Evolutionary conservation across 2,329 filamentous ascomycete genomes (phyloP).

Genomic region (Botrytis porri): DNA sequence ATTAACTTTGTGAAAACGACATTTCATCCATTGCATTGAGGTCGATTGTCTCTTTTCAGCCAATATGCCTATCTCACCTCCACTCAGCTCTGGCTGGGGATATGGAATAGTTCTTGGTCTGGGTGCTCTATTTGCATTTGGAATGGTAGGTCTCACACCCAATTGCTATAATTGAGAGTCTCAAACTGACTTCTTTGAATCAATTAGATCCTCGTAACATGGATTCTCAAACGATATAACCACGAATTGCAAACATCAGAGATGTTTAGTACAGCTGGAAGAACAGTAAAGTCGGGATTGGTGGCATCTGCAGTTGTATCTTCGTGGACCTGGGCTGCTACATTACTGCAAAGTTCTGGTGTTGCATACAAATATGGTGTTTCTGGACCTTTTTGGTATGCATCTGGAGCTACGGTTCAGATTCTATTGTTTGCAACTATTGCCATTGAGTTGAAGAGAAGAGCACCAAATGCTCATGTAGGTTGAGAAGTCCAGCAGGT

Average conservation of each 20-base stretch:
- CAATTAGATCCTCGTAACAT: conserved; percentile 38
- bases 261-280: conserved; percentile 86
- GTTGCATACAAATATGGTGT: conserved; percentile 78
- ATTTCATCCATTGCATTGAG: not conserved
- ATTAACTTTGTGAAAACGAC: not conserved
- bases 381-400: conserved; percentile 65
- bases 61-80: conserved; percentile 37
- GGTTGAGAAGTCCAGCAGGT: conserved; percentile 20
- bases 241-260: conserved; percentile 85
- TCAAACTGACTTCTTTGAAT: not conserved
- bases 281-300: conserved; percentile 84
- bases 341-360: conserved; percentile 73
- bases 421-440: conserved; percentile 88
- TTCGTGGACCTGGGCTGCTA: conserved; percentile 91
- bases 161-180: not conserved
- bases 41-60: not conserved
- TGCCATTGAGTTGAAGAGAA: conserved; percentile 83
- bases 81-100: conserved; percentile 47
- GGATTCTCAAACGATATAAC: conserved; percentile 51
- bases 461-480: conserved; percentile 78
- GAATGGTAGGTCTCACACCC: conserved; percentile 50
- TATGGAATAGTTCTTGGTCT: conserved; percentile 62
- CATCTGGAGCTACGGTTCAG: conserved; percentile 74
- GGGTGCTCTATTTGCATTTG: conserved; percentile 60
- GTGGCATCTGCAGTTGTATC: conserved; percentile 88